Conservation (phyloP, 2,329 filamentous ascomycete species). For the Pseudodiploospora longispora region DNA sequence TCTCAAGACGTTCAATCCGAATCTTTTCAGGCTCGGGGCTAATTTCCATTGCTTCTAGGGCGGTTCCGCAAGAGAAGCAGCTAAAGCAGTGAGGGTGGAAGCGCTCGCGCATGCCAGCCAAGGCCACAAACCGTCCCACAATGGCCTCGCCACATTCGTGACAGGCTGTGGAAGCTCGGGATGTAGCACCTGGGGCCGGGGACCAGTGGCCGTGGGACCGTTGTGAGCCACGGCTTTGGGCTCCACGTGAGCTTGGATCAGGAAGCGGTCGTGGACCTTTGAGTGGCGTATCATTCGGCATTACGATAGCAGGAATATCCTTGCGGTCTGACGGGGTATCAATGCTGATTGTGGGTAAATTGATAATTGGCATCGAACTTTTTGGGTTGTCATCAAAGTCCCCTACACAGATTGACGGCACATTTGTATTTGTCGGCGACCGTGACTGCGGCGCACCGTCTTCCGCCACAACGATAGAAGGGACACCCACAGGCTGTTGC, state of each 20-base stretch:
- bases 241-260: slow-evolving; percentile 30
- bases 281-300: slow-evolving; percentile 32
- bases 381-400: slow-evolving; percentile 15
- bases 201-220: slow-evolving; percentile 51
- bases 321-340: slow-evolving; percentile 24
- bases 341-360: slow-evolving; percentile 44
- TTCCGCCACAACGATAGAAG: slow-evolving; percentile 48
- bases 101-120: slow-evolving; percentile 62
- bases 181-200: slow-evolving; percentile 37
- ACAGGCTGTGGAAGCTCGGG: slow-evolving; percentile 62
- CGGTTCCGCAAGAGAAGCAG: slow-evolving; percentile 79
- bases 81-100: slow-evolving; percentile 93
- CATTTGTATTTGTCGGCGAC: slow-evolving; percentile 18
- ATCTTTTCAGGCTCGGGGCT: slow-evolving; percentile 78
- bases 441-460: slow-evolving; percentile 28
- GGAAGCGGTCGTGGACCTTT: slow-evolving; percentile 31
- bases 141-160: slow-evolving; percentile 80
- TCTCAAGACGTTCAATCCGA: slow-evolving; percentile 62
- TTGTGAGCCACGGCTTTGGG: slow-evolving; percentile 27
- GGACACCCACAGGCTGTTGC: slow-evolving; percentile 33
- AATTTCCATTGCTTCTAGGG: slow-evolving; percentile 91
- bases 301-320: slow-evolving; percentile 37
- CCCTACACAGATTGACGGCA: slow-evolving; percentile 30
- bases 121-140: slow-evolving; percentile 79
- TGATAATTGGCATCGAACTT: slow-evolving; percentile 26